Evolutionary conservation across 1,284 basidiomycete species (phyloP).

Genomic region (Ganoderma meredithae): DNA sequence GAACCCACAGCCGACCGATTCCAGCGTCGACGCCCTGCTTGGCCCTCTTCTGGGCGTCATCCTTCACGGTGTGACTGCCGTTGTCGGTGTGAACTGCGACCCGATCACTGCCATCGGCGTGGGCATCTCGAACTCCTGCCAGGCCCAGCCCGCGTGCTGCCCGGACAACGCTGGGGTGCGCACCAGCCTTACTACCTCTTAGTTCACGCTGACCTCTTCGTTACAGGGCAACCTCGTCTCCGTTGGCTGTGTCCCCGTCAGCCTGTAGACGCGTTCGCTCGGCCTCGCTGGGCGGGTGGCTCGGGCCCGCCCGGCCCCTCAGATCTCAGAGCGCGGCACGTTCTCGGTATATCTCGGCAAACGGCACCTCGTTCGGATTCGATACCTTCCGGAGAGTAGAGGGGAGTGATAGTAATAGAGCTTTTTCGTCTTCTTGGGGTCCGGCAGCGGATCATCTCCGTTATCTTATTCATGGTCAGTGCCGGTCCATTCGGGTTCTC

Average conservation of each 20-base stretch:
- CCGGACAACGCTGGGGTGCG: constrained; percentile 26
- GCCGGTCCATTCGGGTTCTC: neutral
- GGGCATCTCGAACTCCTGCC: constrained; percentile 35
- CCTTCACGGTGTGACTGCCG: constrained; percentile 26
- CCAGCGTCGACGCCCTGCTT: constrained; percentile 24
- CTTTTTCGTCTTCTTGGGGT: neutral
- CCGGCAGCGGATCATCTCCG: neutral
- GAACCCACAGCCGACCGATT: constrained; percentile 23
- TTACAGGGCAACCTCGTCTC: constrained; percentile 34
- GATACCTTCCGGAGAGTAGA: constrained; percentile 1
- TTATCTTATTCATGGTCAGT: neutral
- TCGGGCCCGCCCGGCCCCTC: neutral
- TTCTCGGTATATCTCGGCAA: constrained; percentile 1
- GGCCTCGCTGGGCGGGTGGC: neutral
- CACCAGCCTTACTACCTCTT: neutral
- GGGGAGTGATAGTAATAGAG: neutral
- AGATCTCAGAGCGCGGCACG: neutral
- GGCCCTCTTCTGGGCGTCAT: constrained; percentile 33
- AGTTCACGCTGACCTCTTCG: neutral
- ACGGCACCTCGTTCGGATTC: neutral
- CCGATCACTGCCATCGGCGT: constrained; percentile 38
- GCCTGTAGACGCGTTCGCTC: constrained; percentile 16
- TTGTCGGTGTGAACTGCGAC: constrained; percentile 33
- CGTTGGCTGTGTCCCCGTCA: constrained; percentile 35
- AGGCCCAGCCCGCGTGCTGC: constrained; percentile 27